Percentiles rank a stretch among this genome's conserved stretches.
Evolutionary conservation across 176 grass and related monocot species (phyloP).

Genomic region (Raddia distichophylla): DNA sequence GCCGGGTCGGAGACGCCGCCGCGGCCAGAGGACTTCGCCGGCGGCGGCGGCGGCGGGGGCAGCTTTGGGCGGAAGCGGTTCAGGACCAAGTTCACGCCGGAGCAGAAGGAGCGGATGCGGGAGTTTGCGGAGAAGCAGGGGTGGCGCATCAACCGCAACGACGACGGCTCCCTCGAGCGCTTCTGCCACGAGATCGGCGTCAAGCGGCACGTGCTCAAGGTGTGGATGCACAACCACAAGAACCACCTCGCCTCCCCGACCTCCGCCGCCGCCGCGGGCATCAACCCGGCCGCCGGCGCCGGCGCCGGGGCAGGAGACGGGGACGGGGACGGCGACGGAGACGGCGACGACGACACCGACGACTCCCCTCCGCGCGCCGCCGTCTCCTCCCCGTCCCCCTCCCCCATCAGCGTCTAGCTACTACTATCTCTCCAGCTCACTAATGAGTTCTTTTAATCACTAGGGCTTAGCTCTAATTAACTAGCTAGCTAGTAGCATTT

Average conservation of each 20-base stretch:
- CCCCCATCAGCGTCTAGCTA: constrained; percentile 57
- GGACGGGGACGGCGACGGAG: constrained; percentile 38
- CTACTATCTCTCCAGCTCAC: neutral
- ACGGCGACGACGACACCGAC: constrained; percentile 55
- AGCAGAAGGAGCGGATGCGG: constrained; percentile 94
- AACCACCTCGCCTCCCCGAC: constrained; percentile 55
- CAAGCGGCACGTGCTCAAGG: constrained; percentile 84
- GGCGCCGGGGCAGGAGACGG: neutral
- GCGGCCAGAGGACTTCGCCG: constrained; percentile 56
- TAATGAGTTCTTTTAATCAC: constrained; percentile 24
- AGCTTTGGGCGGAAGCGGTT: constrained; percentile 59
- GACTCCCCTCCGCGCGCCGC: constrained; percentile 59
- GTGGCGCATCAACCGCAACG: constrained; percentile 82
- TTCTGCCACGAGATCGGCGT: constrained; percentile 97
- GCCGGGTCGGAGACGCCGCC: constrained; percentile 75
- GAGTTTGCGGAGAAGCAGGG: constrained; percentile 84
- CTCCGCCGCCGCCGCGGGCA: neutral
- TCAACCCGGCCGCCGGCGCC: neutral
- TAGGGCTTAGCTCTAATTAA: constrained; percentile 33
- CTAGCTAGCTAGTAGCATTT: neutral
- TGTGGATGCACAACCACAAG: constrained; percentile 99
- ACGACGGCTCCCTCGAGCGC: constrained; percentile 79
- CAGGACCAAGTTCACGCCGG: constrained; percentile 81
- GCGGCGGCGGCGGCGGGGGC: constrained; percentile 5
- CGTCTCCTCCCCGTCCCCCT: constrained; percentile 50